These are phyloP conservation scores for Exophiala sideris DNA, from an alignment of 2,329 filamentous ascomycete species.

Conservation along the genomic window DNA sequence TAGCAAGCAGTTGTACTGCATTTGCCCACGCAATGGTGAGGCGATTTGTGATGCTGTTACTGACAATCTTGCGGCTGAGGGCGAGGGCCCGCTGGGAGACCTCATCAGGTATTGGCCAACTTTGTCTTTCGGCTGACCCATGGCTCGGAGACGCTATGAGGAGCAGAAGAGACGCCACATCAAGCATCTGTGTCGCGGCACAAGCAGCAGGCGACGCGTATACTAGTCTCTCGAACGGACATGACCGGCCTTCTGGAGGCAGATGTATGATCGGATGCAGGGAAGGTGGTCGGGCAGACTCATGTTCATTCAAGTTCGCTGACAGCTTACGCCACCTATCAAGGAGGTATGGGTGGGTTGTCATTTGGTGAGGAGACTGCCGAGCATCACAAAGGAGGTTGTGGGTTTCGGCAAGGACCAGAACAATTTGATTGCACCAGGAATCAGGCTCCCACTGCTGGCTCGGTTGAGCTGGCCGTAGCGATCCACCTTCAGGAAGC, in stretches of 20 bases:
- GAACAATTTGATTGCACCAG: conserved; percentile 3
- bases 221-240: neutral
- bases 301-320: neutral
- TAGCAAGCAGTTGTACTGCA: conserved; percentile 1
- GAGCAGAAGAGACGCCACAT: conserved; percentile 14
- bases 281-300: neutral
- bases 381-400: conserved; percentile 4
- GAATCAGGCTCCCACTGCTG: neutral
- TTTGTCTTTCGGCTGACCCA: neutral
- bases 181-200: conserved; percentile 17
- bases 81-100: neutral
- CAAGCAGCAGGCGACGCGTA: conserved; percentile 4
- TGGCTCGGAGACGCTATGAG: conserved; percentile 11
- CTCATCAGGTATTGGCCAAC: neutral
- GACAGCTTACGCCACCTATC: neutral
- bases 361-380: neutral
- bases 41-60: conserved; percentile 3
- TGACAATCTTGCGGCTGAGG: neutral
- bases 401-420: conserved; percentile 4
- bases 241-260: neutral
- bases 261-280: neutral
- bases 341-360: neutral
- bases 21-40: neutral
- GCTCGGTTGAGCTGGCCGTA: neutral
- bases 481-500: neutral